Base-by-base conservation (phyloP, 2,329 filamentous ascomycete species). In the Diplodia mutila region DNA sequence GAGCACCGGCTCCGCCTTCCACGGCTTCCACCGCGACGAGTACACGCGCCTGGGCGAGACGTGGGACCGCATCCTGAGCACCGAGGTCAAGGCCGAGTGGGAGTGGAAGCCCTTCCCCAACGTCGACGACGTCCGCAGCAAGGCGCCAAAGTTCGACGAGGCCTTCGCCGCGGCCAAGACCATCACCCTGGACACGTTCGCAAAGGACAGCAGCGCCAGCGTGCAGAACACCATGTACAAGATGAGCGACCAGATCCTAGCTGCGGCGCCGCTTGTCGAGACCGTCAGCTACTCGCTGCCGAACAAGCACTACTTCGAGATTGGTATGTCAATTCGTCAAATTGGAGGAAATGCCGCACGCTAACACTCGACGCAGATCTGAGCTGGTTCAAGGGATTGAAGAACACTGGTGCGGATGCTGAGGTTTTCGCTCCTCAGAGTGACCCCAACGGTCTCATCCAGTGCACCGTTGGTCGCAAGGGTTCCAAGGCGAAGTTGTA, bases 141-240 rank as follows among this genome's bases (percentile, higher is more conserved):
- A 86, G 23, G 84, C 85, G 3, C 81, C 85, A 66, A 85, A 87
- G 73, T 99, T 98, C 78, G 90, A 97, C 78, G 81, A 84, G 70
- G 92, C 94, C 23, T 97, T 90, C 86, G 84, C 89, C 71, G 85
- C 86, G 65, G 93, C 93, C n/a, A 86, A 93, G 69, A 83, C 85
- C 65, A 95, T 96, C 78, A 97, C 94, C n/a, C 85, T 97, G 79
- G 91, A 91, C 82, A 91, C 89, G 0, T 99, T 99, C 75, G 94
- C 95, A 51, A 87, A 90, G 76, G 94, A 99, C 76, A 85, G 93
- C 76, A 97, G 92, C 75, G 92, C 95, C 55, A 97, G 92, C 74
- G 95, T 99, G 27, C 95, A 99, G 83, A 90, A 90, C 74, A 98
- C 94, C 69, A 98, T 99, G 95, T 99, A 97, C 85, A 96, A 97